Evolutionary conservation across 2,329 filamentous ascomycete species (phyloP), one percentile per base, ranked within the genome.

Genomic region (Oidium heveae): DNA sequence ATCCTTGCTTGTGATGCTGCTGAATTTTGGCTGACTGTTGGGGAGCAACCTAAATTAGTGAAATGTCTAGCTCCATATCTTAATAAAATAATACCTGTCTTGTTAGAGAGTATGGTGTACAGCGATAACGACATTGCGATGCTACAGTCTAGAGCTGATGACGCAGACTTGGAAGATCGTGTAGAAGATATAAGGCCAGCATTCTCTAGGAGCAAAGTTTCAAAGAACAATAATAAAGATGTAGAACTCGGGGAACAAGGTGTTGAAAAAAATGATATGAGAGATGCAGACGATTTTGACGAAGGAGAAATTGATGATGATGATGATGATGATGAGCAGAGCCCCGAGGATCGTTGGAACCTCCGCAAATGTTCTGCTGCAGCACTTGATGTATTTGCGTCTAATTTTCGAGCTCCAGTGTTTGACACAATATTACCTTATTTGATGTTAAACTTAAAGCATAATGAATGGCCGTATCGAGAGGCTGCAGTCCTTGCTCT

Each of bases 311-410:
- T 75, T 39, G 72, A 73, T 37, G 76, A 80, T 39, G 72, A 73
- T 33, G 76, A 80, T 55, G 84, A 84, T 51, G 86, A 87, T 50
- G 86, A 86, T 57, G 77, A 86, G 58, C 76, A 75, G 52, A 86
- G 88, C 61, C 86, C 86, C 0, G 91, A 96, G 66, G 86, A 94
- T 66, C 78, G 80, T 61, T 98, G 91, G 91, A 96, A 89, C 55
- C 72, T 98, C 54, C 80, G 91, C 58, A 98, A 98, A 69, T 96
- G 91, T 70, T 96, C 91, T 39, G 91, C 91, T 8, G 91, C 91
- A 13, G 88, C 91, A 9, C 73, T 98, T 43, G 91, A 98, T 65
- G 86, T 94, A 13, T 88, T 98, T 62, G 87, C 91, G 18, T 84
- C 82, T 54, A 85, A 94, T 58, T 98, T 94, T 67, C 81, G 86